Base-by-base conservation (phyloP, 2,329 filamentous ascomycete species). In the Sphaerostilbella broomeana region DNA sequence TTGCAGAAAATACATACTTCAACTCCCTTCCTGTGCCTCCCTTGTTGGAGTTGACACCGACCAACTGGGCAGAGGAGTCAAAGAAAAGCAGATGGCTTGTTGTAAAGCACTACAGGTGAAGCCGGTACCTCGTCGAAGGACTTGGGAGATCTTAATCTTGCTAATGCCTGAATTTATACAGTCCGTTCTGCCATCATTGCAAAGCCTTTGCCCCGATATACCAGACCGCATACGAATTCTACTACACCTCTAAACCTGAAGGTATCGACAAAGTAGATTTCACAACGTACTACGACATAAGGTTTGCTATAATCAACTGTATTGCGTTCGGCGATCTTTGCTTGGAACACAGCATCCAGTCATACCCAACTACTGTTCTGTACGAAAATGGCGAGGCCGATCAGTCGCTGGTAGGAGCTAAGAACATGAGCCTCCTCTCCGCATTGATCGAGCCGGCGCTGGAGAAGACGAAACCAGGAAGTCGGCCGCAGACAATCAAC, bases 151-250 rank as follows among this genome's bases (percentile, higher is more conserved):
- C n/a, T n/a, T n/a, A n/a, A n/a, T n/a, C n/a, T n/a, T n/a, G n/a
- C 58, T 58, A 40, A 51, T 42, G 3, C 20, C 28, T 56, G 20
- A 47, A 45, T 29, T 34, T 53, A 55, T 20, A 6, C 43, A 79
- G 75, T 51, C 75, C 75, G 9, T 77, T 68, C 49, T 79, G 75
- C 62, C 73, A 72, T 32, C 87, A 95, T 62, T 95, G 89, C 67
- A 73, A 74, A 58, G 69, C 74, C 35, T 85, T 87, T 55, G 87
- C 86, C 37, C 92, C 92, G 6, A 81, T 78, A 35, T 95, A 79
- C 71, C 88, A 97, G 64, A 95, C 89, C 5, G 63, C 90, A 11
- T 95, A 97, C 70, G 92, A 98, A 66, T 95, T 81, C 63, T 98
- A 95, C 68, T 69, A 86, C 67, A 95, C 89, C 25, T 92, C 86